Conservation (phyloP, 176 grass and related monocot genomes). For the Phoenix roebelenii region DNA sequence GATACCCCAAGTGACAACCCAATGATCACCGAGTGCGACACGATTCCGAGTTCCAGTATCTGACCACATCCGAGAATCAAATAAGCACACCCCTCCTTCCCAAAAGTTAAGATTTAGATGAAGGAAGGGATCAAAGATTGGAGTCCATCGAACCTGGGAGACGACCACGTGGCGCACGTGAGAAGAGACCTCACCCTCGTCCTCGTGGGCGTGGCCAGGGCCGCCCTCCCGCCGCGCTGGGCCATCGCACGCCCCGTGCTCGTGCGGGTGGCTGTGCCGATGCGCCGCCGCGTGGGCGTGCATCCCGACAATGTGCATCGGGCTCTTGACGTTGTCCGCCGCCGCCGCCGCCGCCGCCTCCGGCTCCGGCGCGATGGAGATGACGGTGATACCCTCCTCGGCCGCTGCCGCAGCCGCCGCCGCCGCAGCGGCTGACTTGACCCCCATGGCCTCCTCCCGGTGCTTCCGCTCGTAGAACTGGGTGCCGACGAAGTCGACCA, state of each 20-base stretch:
- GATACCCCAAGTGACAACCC: conserved; percentile 73
- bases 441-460: neutral
- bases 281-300: conserved; percentile 26
- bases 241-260: conserved; percentile 4
- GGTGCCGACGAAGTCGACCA: conserved; percentile 62
- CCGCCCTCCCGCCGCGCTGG: neutral
- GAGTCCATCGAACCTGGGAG: conserved; percentile 36
- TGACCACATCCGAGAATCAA: conserved; percentile 9
- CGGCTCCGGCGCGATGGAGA: neutral
- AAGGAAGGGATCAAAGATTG: neutral
- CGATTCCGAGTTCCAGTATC: conserved; percentile 89
- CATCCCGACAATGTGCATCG: conserved; percentile 14
- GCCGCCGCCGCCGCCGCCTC: neutral
- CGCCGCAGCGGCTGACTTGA: neutral
- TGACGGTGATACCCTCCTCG: conserved; percentile 28
- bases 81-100: neutral
- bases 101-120: neutral
- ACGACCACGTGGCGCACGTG: conserved; percentile 56
- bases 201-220: conserved; percentile 13
- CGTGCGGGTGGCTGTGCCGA: conserved; percentile 20
- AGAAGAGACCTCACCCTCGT: conserved; percentile 21
- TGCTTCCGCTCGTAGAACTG: conserved; percentile 58
- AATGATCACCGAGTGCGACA: conserved; percentile 76
- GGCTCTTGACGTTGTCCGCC: neutral
- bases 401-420: conserved; percentile 14